Conservation (phyloP, 139 green algal species). For the Asterochloris erici region DNA sequence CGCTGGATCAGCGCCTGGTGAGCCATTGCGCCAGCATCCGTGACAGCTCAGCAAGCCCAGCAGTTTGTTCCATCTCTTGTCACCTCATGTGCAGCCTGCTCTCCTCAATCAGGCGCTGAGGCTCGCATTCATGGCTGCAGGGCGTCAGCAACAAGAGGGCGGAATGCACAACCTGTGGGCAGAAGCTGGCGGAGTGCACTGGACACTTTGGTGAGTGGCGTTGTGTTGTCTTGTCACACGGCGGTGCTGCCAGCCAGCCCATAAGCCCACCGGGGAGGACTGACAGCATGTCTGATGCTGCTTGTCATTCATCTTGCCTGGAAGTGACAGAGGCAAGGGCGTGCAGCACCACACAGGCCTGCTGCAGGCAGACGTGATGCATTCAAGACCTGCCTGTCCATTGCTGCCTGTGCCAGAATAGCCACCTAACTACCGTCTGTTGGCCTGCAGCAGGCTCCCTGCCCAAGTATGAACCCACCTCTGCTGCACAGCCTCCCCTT, state of each 20-base stretch:
- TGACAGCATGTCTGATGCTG: neutral
- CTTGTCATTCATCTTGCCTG: neutral
- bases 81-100: neutral
- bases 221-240: no score
- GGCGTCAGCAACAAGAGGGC: slow-evolving; percentile 77
- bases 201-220: slow-evolving; percentile 83
- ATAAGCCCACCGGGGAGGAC: no score
- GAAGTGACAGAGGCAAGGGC: neutral
- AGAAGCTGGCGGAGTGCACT: slow-evolving; percentile 88
- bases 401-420: no score
- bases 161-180: slow-evolving; percentile 88
- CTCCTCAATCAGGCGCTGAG: neutral
- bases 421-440: neutral
- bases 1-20: slow-evolving; percentile 86
- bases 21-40: neutral
- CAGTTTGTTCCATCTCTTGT: neutral
- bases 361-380: no score
- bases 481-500: neutral
- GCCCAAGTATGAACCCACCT: neutral
- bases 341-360: neutral
- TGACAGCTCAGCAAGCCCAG: neutral
- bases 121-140: slow-evolving; percentile 19
- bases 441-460: neutral
- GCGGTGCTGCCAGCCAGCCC: no score
- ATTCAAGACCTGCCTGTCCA: no score